Base-by-base conservation (phyloP, 1,284 basidiomycete genomes). In the Cryptococcus neoformans region DNA sequence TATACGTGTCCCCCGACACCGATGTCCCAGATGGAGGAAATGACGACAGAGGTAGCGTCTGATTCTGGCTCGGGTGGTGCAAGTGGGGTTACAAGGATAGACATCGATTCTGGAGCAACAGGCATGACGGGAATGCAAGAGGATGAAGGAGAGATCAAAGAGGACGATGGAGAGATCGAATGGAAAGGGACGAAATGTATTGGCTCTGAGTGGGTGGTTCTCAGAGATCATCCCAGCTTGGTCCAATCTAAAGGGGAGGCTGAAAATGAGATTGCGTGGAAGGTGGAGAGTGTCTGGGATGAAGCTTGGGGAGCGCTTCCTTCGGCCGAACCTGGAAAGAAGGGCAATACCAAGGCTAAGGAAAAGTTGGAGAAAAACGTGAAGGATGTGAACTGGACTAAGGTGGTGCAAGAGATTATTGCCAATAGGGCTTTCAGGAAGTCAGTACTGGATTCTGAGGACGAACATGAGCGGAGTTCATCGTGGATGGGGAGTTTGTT, bases 1-100 rank as follows among this genome's bases (percentile, higher is more conserved):
- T 68, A 66, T 35, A 67, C 70, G 0, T 65, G 64, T 12, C 74
- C 74, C 9, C 74, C 73, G 2, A 76, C 74, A 2, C 28, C 28
- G 10, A 21, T 44, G n/a, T 44, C 42, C 8, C n/a, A 44, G 7
- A n/a, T 44, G 28, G 28, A 28, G 28, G 28, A 28, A 4, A 28
- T 28, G 28, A 28, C 28, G 28, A 28, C 28, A 28, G 28, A 28
- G 28, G 4, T 28, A 6, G 21, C 10, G 21, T 44, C 42, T 11
- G n/a, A n/a, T n/a, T 3, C 42, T n/a, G n/a, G 42, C 10, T n/a
- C 42, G 42, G n/a, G 42, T 44, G n/a, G 4, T n/a, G 14, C 12
- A 17, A 14, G 12, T 16, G 42, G 21, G 3, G n/a, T 16, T 44
- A 44, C 42, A 44, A 7, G n/a, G 14, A 16, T 14, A n/a, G 14